Conservation (phyloP, 2,329 filamentous ascomycete species). For the Lecanoromycetidae sp. region DNA sequence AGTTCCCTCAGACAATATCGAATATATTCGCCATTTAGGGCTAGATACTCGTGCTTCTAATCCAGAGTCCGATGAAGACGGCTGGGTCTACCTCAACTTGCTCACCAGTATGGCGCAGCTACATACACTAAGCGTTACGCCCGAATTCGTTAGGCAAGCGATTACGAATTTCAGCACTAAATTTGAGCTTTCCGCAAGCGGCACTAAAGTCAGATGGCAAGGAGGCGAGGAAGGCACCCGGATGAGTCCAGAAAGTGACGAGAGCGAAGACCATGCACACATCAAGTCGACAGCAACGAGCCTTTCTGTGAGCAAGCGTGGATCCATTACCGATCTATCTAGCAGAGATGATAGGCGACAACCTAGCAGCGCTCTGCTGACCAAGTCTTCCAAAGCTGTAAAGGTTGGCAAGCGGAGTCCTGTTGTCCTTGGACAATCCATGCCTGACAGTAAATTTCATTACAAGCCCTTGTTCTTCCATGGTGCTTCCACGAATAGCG, state of each 20-base stretch:
- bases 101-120: constrained; percentile 72
- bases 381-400: background rate
- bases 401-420: constrained; percentile 10
- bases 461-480: constrained; percentile 53
- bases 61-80: constrained; percentile 31
- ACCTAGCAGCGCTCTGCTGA: background rate
- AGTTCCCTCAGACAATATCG: constrained; percentile 62
- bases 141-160: constrained; percentile 62
- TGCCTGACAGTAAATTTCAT: constrained; percentile 40
- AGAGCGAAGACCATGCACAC: constrained; percentile 7
- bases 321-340: background rate
- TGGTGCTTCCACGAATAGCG: constrained; percentile 26
- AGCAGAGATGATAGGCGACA: background rate
- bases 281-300: constrained; percentile 3
- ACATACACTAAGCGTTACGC: constrained; percentile 72
- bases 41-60: constrained; percentile 35
- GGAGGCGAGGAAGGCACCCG: constrained; percentile 54
- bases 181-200: constrained; percentile 66
- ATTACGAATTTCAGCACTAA: constrained; percentile 58
- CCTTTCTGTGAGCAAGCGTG: constrained; percentile 2
- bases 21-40: constrained; percentile 29
- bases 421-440: constrained; percentile 22
- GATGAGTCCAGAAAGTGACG: constrained; percentile 52
- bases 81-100: constrained; percentile 74
- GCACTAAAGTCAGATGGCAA: constrained; percentile 68